These are phyloP conservation scores for Blakeslea trispora DNA, from an alignment of 371 early-diverging fungal species.

Conservation along the genomic window DNA sequence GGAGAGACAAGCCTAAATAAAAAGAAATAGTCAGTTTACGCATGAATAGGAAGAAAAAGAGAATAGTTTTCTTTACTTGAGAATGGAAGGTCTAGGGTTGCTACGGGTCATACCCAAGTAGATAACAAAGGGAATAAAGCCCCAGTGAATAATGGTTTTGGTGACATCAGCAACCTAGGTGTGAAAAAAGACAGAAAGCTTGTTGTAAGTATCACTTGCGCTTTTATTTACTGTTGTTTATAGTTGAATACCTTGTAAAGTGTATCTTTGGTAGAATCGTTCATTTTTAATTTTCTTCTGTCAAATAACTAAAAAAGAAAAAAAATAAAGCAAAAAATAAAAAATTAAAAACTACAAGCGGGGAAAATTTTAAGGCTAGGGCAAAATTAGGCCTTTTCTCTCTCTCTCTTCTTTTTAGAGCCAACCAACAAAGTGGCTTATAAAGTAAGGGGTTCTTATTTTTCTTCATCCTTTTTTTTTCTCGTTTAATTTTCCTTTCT, in stretches of 20 bases:
- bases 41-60: not conserved
- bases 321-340: constrained; percentile 10
- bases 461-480: constrained; percentile 7
- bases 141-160: constrained; percentile 67
- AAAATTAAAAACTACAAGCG: too few relatives aligned
- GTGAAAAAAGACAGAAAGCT: too few relatives aligned
- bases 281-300: constrained; percentile 40
- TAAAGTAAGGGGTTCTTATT: not conserved
- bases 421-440: constrained; percentile 2
- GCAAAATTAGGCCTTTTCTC: too few relatives aligned
- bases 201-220: too few relatives aligned
- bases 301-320: constrained; percentile 11
- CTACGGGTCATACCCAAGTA: constrained; percentile 65
- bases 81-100: constrained; percentile 63
- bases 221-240: too few relatives aligned
- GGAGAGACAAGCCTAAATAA: constrained; percentile 44
- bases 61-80: constrained; percentile 34
- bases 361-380: not conserved
- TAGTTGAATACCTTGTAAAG: constrained; percentile 56
- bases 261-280: constrained; percentile 56
- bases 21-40: not conserved
- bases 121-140: constrained; percentile 68
- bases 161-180: constrained; percentile 57
- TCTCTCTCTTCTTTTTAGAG: too few relatives aligned
- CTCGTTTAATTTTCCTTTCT: not conserved